Percentiles rank a stretch among this genome's conserved stretches.
Evolutionary conservation across 1,139 yeast species (phyloP).

Genomic region (Williopsis jadinii): DNA sequence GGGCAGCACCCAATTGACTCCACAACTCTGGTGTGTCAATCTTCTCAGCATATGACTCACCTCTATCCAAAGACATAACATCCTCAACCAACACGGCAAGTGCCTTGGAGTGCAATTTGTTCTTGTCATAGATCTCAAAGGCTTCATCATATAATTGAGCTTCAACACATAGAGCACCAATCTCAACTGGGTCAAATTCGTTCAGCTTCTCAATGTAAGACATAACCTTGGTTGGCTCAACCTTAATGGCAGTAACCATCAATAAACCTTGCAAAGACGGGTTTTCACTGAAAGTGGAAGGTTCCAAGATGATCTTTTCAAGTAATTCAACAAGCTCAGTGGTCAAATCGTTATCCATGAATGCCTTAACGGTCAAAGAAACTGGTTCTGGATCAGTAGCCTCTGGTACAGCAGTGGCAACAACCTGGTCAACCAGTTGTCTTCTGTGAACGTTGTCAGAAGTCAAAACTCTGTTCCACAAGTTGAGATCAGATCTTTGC

Average conservation of each 20-base stretch:
- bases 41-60: conserved; percentile 88
- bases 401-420: conserved; percentile 96
- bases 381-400: conserved; percentile 93
- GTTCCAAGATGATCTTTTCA: conserved; percentile 93
- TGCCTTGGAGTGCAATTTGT: conserved; percentile 73
- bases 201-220: conserved; percentile 85
- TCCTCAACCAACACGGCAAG: conserved; percentile 89
- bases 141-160: conserved; percentile 91
- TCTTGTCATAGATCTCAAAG: conserved; percentile 83
- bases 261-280: conserved; percentile 90
- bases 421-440: conserved; percentile 86
- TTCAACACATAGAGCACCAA: conserved; percentile 88
- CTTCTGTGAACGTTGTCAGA: conserved; percentile 82
- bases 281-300: conserved; percentile 94
- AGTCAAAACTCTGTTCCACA: conserved; percentile 76
- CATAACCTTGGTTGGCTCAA: conserved; percentile 80
- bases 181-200: conserved; percentile 87
- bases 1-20: conserved; percentile 96
- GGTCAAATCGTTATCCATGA: conserved; percentile 93
- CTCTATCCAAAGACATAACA: conserved; percentile 89
- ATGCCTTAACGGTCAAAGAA: conserved; percentile 91
- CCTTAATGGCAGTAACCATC: conserved; percentile 90
- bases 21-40: conserved; percentile 81
- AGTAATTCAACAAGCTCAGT: conserved; percentile 87
- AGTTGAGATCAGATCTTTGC: conserved; percentile 69